Base-by-base conservation (phyloP, 176 grass and related monocot species). In the Dactylis glomerata region DNA sequence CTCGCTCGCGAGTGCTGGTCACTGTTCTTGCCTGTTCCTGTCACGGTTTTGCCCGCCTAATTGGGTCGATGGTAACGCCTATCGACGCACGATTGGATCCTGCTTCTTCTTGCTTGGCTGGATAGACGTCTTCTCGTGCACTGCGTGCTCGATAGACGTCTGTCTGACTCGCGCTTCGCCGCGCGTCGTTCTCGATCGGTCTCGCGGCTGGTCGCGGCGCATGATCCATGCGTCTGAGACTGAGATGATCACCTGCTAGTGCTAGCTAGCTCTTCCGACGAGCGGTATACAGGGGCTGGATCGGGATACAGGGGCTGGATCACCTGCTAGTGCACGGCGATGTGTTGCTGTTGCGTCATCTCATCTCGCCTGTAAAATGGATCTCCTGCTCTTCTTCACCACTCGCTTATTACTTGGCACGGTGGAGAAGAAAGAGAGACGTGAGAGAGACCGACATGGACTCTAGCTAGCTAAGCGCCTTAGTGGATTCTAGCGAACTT, bases 1-100 rank as follows among this genome's bases (percentile, higher is more conserved):
- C 74, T 26, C n/a, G 6, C 69, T n/a, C 19, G 73, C 8, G 86
- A 88, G 80, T 78, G 80, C 73, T 40, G 20, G 80, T 78, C 86
- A 30, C 34, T 62, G 73, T 88, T 51, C 22, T 54, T n/a, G 32
- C 77, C 32, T 24, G 62, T 58, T 70, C 73, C 31, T 45, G 34
- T 82, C 86, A n/a, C 19, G 24, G 12, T 34, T 73, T 49, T 37
- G 3, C 30, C 22, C 1, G 8, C 26, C 8, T 15, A 0, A 28
- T 75, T 55, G 46, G 78, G 85, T 81, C 78, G 75, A 67, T 67
- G 57, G 44, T 5, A 33, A 16, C 23, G 13, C 5, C 50, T 22
- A 34, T 54, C 30, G 19, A 54, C 30, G 28, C 8, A 34, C 16
- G 5, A 11, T 26, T 50, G 47, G 47, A 50, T 56, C 13, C 13